Evolutionary conservation across 768 basidiomycete genomes (phyloP).

Genomic region (Mycena alexandri): DNA sequence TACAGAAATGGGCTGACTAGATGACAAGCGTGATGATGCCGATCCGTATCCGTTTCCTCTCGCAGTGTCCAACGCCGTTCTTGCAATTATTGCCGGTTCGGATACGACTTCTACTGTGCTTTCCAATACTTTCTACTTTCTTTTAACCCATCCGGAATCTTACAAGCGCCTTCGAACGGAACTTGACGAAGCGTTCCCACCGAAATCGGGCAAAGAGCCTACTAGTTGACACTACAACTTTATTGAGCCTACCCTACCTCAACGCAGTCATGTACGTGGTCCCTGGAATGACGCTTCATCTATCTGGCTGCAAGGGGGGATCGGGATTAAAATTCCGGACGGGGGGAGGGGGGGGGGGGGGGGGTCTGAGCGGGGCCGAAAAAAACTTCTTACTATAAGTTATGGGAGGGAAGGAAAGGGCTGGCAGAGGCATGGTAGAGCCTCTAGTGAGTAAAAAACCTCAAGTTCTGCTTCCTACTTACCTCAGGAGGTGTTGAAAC

Average conservation of each 20-base stretch:
- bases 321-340: too few species aligned
- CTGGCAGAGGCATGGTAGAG: too few species aligned
- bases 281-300: background rate
- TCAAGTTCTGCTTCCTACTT: too few species aligned
- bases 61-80: slow-evolving; percentile 23
- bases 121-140: slow-evolving; percentile 52
- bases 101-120: slow-evolving; percentile 61
- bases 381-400: too few species aligned
- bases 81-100: slow-evolving; percentile 58
- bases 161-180: slow-evolving; percentile 56
- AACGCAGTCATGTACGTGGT: slow-evolving; percentile 50
- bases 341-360: too few species aligned
- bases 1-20: background rate
- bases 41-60: slow-evolving; percentile 17
- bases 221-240: slow-evolving; percentile 11
- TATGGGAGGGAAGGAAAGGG: too few species aligned
- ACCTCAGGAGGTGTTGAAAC: too few species aligned
- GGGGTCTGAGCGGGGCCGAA: too few species aligned
- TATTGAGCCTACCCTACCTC: slow-evolving; percentile 48
- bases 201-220: slow-evolving; percentile 9
- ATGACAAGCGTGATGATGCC: slow-evolving; percentile 11
- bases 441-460: too few species aligned
- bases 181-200: slow-evolving; percentile 47
- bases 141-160: slow-evolving; percentile 53
- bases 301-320: too few species aligned